Conservation (phyloP, 306 rosid genomes). For the Pyrus pyrifolia region DNA sequence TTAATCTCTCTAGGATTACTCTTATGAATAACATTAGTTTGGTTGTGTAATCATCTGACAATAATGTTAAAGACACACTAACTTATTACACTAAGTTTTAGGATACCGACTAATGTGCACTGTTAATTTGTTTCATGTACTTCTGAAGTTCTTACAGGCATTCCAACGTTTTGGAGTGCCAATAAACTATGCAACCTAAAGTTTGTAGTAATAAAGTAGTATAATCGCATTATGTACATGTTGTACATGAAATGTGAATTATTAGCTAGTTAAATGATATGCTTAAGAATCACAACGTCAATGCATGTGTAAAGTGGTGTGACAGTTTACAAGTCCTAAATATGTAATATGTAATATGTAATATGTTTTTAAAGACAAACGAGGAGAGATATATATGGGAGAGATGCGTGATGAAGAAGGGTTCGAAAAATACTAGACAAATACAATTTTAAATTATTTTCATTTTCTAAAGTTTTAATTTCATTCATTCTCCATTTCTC, state of each 20-base stretch:
- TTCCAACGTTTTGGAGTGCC: background rate
- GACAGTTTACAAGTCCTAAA: background rate
- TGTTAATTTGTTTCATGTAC: background rate
- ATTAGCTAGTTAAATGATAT: too few species aligned
- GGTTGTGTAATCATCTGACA: constrained; percentile 7
- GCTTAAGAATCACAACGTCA: background rate
- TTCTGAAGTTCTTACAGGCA: background rate
- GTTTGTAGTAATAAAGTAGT: background rate
- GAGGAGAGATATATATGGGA: too few species aligned
- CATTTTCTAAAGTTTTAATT: too few species aligned
- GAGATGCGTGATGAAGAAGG: too few species aligned
- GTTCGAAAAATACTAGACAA: too few species aligned
- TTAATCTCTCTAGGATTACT: too few species aligned
- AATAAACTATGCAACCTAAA: background rate
- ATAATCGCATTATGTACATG: background rate
- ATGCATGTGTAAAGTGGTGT: background rate
- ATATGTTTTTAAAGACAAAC: too few species aligned
- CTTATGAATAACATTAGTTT: too few species aligned
- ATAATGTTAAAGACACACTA: background rate
- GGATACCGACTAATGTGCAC: background rate
- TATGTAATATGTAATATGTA: too few species aligned
- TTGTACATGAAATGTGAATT: background rate
- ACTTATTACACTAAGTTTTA: background rate
- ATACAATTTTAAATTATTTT: too few species aligned
- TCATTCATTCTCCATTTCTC: too few species aligned